These are phyloP conservation scores for Phylloporus arenicola DNA, from an alignment of 768 basidiomycete genomes.

Conservation along the genomic window DNA sequence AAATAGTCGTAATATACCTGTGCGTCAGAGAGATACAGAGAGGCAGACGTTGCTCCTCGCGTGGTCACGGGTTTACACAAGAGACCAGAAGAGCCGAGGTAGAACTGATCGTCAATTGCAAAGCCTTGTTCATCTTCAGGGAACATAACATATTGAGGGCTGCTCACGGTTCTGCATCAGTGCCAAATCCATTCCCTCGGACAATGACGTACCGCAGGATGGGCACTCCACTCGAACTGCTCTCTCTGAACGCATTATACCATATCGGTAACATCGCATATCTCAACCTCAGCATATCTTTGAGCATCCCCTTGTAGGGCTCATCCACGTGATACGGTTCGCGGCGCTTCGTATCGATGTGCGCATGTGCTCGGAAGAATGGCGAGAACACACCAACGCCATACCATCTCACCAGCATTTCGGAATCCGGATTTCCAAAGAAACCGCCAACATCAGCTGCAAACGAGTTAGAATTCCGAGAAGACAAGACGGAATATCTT, in stretches of 20 bases:
- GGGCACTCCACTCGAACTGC: constrained; percentile 74
- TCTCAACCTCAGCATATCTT: constrained; percentile 71
- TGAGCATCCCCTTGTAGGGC: constrained; percentile 79
- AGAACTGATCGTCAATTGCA: constrained; percentile 90
- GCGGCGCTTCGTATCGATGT: constrained; percentile 94
- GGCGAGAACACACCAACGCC: constrained; percentile 92
- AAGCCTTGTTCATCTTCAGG: constrained; percentile 86
- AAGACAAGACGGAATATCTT: constrained; percentile 29
- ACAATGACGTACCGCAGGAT: constrained; percentile 59
- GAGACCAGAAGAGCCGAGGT: constrained; percentile 80
- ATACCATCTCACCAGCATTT: constrained; percentile 97
- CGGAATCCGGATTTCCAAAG: constrained; percentile 93
- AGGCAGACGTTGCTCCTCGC: constrained; percentile 61
- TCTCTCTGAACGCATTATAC: constrained; percentile 97
- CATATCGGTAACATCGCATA: constrained; percentile 88
- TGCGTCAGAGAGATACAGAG: constrained; percentile 83
- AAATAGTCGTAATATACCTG: constrained; percentile 97
- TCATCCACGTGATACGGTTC: constrained; percentile 92
- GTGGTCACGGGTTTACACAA: constrained; percentile 87
- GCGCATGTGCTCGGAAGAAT: constrained; percentile 98
- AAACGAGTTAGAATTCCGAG: neutral
- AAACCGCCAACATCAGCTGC: constrained; percentile 97
- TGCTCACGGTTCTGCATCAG: constrained; percentile 26
- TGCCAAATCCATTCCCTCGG: neutral
- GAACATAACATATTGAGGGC: constrained; percentile 95